These are phyloP conservation scores for Incumbomyces lentus DNA, from an alignment of 2,329 filamentous ascomycete genomes.

Conservation along the genomic window DNA sequence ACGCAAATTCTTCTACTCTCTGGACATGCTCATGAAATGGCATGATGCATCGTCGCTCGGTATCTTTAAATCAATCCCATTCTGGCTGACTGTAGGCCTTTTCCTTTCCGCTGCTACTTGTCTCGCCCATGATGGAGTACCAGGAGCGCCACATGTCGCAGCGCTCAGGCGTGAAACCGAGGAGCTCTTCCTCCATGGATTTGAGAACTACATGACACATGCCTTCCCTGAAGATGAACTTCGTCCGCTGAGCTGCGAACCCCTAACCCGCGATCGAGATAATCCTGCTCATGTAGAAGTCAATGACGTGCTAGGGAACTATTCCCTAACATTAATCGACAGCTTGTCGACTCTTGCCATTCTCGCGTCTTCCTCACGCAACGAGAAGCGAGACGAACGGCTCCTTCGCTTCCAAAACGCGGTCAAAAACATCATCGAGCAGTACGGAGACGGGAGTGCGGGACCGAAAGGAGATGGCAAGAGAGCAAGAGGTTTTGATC, in stretches of 20 bases:
- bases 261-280: slow-evolving; percentile 70
- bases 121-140: neutral
- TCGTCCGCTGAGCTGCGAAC: slow-evolving; percentile 72
- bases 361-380: slow-evolving; percentile 60
- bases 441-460: slow-evolving; percentile 76
- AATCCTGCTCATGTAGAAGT: slow-evolving; percentile 74
- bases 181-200: slow-evolving; percentile 93
- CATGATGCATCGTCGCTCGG: slow-evolving; percentile 7
- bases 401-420: slow-evolving; percentile 69
- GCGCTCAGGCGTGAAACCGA: slow-evolving; percentile 35
- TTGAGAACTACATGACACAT: slow-evolving; percentile 84
- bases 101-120: neutral
- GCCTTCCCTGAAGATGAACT: slow-evolving; percentile 96
- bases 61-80: neutral
- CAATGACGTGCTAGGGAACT: slow-evolving; percentile 94
- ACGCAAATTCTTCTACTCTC: neutral
- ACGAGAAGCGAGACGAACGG: slow-evolving; percentile 49
- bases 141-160: slow-evolving; percentile 2
- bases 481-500: slow-evolving; percentile 72
- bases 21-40: slow-evolving; percentile 8
- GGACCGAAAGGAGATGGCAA: slow-evolving; percentile 60
- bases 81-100: neutral
- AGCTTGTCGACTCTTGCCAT: slow-evolving; percentile 91
- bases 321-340: slow-evolving; percentile 90
- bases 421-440: slow-evolving; percentile 60